These are phyloP conservation scores for Eimeria maxima DNA, from an alignment of 169 alveolate genomes.

Conservation along the genomic window DNA sequence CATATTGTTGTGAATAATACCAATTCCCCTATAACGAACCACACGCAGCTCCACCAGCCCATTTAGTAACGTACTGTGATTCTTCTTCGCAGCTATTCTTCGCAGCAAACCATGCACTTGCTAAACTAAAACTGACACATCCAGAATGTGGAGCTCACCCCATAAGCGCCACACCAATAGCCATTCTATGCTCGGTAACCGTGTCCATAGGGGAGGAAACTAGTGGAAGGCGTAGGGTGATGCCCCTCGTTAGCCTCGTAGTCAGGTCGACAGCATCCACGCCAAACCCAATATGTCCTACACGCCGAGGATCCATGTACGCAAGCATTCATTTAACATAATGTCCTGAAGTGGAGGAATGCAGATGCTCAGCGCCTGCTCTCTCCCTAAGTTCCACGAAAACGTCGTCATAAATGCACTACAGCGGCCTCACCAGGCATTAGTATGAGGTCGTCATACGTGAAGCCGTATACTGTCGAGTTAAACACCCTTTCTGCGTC, in stretches of 20 bases:
- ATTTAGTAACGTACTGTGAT: background rate
- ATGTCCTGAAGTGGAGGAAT: background rate
- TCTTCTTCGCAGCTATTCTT: too few relatives aligned
- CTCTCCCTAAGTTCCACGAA: too few relatives aligned
- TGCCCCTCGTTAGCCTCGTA: constrained; percentile 89
- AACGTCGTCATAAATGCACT: background rate
- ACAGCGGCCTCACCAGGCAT: constrained; percentile 91
- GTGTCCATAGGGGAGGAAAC: constrained; percentile 97
- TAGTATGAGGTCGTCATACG: constrained; percentile 94
- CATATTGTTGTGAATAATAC: constrained; percentile 95
- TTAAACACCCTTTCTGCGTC: constrained; percentile 82
- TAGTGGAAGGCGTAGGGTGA: constrained; percentile 92
- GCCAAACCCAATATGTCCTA: constrained; percentile 91
- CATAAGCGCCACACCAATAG: constrained; percentile 94
- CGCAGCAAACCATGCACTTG: background rate
- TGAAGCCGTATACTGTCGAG: constrained; percentile 86
- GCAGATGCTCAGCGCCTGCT: too few relatives aligned
- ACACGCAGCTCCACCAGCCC: background rate
- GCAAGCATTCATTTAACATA: background rate
- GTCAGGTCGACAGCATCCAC: constrained; percentile 89
- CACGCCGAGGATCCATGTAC: background rate
- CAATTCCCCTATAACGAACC: constrained; percentile 90
- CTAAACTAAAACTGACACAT: background rate
- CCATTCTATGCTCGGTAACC: constrained; percentile 97
- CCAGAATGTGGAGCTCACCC: constrained; percentile 84